phyloP scores from a whole-genome alignment of 1,284 basidiomycete genomes.

The Coniferiporia sulphurascens region DNA sequence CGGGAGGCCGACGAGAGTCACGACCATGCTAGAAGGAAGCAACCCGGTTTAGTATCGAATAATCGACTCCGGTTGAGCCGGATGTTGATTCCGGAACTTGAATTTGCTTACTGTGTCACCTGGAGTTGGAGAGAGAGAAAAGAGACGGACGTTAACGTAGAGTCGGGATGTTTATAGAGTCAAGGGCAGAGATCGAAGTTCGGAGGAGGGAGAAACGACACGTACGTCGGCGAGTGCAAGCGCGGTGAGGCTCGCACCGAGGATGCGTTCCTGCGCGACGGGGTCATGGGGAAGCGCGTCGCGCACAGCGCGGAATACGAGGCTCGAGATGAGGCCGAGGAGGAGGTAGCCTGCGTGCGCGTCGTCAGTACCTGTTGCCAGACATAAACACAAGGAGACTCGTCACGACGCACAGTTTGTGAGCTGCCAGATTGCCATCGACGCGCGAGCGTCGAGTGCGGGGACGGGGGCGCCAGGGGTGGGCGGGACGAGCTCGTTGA shows the following conservation, averaged over 20 bases:
- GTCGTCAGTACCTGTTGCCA: neutral
- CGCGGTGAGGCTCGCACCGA: slow-evolving; percentile 59
- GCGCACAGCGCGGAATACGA: slow-evolving; percentile 67
- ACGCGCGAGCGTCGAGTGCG: slow-evolving; percentile 45
- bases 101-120: slow-evolving; percentile 50
- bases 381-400: neutral
- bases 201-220: slow-evolving; percentile 5
- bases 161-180: neutral
- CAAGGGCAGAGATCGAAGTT: neutral
- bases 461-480: slow-evolving; percentile 23
- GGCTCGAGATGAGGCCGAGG: slow-evolving; percentile 58
- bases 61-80: too few relatives aligned
- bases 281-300: slow-evolving; percentile 57
- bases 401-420: slow-evolving; percentile 50
- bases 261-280: slow-evolving; percentile 62
- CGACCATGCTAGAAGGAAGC: slow-evolving; percentile 43
- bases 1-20: slow-evolving; percentile 55
- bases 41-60: neutral
- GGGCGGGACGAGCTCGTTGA: slow-evolving; percentile 60
- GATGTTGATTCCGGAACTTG: neutral
- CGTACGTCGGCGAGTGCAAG: slow-evolving; percentile 68
- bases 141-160: too few relatives aligned
- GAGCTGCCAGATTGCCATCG: slow-evolving; percentile 70
- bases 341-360: slow-evolving; percentile 66
- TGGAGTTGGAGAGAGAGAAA: slow-evolving; percentile 22